Evolutionary conservation across 2,329 filamentous ascomycete species (phyloP).

Genomic region (Elsinoe perseae): DNA sequence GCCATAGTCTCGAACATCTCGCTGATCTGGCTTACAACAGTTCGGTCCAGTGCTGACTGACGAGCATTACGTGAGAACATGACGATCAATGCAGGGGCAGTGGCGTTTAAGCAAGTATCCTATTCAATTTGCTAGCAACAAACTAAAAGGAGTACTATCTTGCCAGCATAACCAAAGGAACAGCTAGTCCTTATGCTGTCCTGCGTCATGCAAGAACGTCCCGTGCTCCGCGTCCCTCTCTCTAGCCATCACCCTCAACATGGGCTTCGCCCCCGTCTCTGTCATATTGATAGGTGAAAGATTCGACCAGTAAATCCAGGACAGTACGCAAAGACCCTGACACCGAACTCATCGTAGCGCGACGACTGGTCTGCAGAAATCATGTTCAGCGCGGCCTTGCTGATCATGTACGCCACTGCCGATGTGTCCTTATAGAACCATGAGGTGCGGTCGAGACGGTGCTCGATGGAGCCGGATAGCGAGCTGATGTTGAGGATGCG

Average conservation of each 20-base stretch:
- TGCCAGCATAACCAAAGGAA: neutral
- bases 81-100: no score
- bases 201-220: conserved; percentile 27
- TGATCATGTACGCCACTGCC: conserved; percentile 29
- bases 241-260: conserved; percentile 33
- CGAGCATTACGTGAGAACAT: no score
- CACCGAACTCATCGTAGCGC: conserved; percentile 22
- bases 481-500: conserved; percentile 33
- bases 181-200: conserved; percentile 25
- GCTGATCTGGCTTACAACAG: no score
- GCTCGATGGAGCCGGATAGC: conserved; percentile 29
- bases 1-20: no score
- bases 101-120: no score
- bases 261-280: conserved; percentile 31
- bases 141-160: no score
- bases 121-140: no score
- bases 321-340: conserved; percentile 35
- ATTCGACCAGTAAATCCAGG: conserved; percentile 35
- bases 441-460: conserved; percentile 24
- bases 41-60: no score
- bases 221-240: conserved; percentile 30
- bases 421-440: conserved; percentile 25
- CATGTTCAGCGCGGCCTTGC: conserved; percentile 37
- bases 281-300: no score
- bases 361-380: conserved; percentile 27